Base-by-base conservation (phyloP, 805 yeast genomes). In the Suhomyces emberorum region DNA sequence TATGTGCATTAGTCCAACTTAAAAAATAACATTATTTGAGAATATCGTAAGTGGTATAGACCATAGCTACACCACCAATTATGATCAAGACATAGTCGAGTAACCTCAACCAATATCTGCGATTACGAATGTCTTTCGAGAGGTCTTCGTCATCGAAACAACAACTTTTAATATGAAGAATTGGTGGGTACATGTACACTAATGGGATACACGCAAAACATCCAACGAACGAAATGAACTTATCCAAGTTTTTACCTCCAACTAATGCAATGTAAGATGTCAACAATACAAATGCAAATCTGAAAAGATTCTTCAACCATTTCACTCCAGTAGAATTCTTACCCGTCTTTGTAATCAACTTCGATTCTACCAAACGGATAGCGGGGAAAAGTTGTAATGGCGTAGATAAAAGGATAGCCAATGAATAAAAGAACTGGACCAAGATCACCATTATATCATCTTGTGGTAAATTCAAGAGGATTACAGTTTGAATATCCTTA, bases 341-440 rank as follows among this genome's bases (percentile, higher is more conserved):
- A 1, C 93, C 95, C 0, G 83, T 73, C 14, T 34, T 43, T 7
- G 42, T 52, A 51, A 82, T 82, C 8, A 83, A 44, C 42, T 74
- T 70, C 43, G 76, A 77, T 55, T 85, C 93, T 30, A 83, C 66
- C 32, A 85, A 76, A 37, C 84, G 75, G 34, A 84, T 80, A 0
- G 88, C 91, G 2, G 95, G 95, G 59, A 84, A 79, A 12, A 84
- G 55, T 55, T 85, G 93, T 30, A 85, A 61, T n/a, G 95, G 95
- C 0, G 88, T 83, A 7, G 91, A 83, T 25, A 84, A 62, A 54
- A 84, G 66, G 33, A 84, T 84, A 1, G 93, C 93, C 32, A 79
- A 46, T 1, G 89, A 81, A 43, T 85, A 85, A 35, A 83, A 76
- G 18, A 84, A 63, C 54, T 85, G 93, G 36, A 83, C 79, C 34